These are phyloP conservation scores for Magnolia kwangsiensis DNA, from an alignment of 164 flowering plant genomes.

Conservation along the genomic window DNA sequence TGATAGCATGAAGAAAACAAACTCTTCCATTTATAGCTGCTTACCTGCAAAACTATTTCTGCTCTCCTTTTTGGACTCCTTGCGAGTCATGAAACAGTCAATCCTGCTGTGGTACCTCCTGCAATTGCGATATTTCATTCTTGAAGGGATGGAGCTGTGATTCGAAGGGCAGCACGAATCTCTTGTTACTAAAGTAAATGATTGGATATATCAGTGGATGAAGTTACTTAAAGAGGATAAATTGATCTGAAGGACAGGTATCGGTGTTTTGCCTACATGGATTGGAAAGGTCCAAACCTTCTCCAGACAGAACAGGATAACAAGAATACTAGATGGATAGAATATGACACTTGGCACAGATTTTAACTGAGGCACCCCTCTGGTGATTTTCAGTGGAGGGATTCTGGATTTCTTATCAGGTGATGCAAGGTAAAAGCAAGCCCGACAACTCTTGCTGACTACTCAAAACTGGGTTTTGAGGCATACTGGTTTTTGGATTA, in stretches of 20 bases:
- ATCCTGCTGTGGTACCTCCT: conserved; percentile 1
- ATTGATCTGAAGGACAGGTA: not conserved
- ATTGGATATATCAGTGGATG: not conserved
- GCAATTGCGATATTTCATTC: conserved; percentile 1
- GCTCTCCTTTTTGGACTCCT: conserved; percentile 9
- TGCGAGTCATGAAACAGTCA: not conserved
- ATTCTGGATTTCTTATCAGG: conserved; percentile 3
- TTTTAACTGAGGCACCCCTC: not conserved
- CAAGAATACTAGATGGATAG: not conserved
- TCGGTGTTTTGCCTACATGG: not conserved
- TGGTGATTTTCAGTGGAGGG: not conserved
- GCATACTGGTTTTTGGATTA: conserved; percentile 4
- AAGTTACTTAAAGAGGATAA: conserved; percentile 4
- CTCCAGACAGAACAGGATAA: not conserved
- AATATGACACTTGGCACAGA: not conserved
- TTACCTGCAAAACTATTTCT: not conserved
- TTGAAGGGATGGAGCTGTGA: not conserved
- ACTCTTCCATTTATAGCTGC: not conserved
- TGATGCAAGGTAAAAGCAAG: not conserved
- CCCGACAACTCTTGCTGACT: not conserved
- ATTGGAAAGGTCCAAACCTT: conserved; percentile 1
- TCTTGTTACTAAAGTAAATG: not conserved
- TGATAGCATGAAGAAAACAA: not conserved
- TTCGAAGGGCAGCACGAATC: not conserved
- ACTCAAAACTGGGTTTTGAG: conserved; percentile 5